phyloP scores from a whole-genome alignment of 83 land plant species.

The Thuja plicata region DNA sequence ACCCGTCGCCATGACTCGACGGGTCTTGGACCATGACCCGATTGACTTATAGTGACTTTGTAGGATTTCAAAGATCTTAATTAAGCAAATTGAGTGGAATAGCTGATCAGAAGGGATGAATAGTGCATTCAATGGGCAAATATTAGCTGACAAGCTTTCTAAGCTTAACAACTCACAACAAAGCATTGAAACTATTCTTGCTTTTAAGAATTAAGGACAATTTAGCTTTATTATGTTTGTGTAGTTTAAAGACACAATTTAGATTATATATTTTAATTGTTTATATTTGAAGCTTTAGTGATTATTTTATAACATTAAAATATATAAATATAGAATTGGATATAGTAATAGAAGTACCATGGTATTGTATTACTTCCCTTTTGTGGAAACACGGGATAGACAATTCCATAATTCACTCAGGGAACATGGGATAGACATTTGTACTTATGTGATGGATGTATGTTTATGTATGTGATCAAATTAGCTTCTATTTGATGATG shows the following conservation, averaged over 20 bases:
- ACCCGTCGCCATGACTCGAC: too few relatives aligned
- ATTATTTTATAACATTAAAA: neutral
- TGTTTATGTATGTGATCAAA: too few relatives aligned
- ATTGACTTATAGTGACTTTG: neutral
- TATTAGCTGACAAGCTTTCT: constrained; percentile 70
- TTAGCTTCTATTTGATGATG: too few relatives aligned
- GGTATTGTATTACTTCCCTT: neutral
- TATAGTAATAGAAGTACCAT: neutral
- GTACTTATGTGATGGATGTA: too few relatives aligned
- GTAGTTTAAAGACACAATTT: neutral
- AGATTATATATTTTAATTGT: neutral
- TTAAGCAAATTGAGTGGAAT: neutral
- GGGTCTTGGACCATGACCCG: too few relatives aligned
- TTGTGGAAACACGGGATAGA: constrained; percentile 35
- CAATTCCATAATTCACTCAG: too few relatives aligned
- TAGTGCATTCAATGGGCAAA: constrained; percentile 61
- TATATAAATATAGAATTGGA: neutral
- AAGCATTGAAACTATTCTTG: constrained; percentile 78
- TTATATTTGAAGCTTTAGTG: neutral
- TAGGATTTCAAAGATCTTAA: neutral
- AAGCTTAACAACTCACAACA: constrained; percentile 69
- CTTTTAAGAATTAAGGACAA: neutral
- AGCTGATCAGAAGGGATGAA: constrained; percentile 32
- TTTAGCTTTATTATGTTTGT: neutral
- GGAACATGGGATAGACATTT: too few relatives aligned